Evolutionary conservation across 306 rosid genomes (phyloP), one percentile per base, ranked within the genome.

Genomic region (Inga oerstediana): DNA sequence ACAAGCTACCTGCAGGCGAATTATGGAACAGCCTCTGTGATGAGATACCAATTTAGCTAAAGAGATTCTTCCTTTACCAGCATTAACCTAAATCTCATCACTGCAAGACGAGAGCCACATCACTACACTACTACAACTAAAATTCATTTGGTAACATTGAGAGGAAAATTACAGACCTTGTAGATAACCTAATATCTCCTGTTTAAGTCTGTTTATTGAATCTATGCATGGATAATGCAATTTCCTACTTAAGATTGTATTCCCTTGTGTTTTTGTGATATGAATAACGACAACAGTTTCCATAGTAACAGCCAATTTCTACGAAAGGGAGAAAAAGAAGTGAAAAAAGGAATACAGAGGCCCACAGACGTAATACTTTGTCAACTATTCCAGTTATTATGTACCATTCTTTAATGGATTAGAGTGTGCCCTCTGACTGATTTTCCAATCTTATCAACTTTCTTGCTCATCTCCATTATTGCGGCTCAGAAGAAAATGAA

Each of bases 381-480:
- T 54, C 4, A 45, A 68, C 69, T 30, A 67, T 51, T 76, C 54
- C 27, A 24, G 77, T 45, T 65, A 65, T 67, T 67, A 54, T 83
- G 78, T 80, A 59, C 87, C 90, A 43, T 78, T 78, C 77, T 80
- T 84, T 84, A 81, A 68, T 81, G 81, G 79, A 51, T 87, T 78
- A 59, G 79, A 81, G 75, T 73, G 84, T 81, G 81, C 34, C 67
- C 49, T 46, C 67, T 70, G 44, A 69, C 70, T 15, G 52, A 69
- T 81, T 45, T 68, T 66, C 56, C 66, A 27, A 75, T 80, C 30
- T 78, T 66, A 72, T 72, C 81, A 66, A 66, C 76, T 65, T 54
- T 77, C 51, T 43, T 7, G 72, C 59, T 20, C 10, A 49, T 80
- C 70, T 24, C 75, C 72, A 80, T 72, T 72, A 80, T 83, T 83